These are phyloP conservation scores for Rosa chinensis DNA, from an alignment of 306 rosid genomes.

Conservation along the genomic window DNA sequence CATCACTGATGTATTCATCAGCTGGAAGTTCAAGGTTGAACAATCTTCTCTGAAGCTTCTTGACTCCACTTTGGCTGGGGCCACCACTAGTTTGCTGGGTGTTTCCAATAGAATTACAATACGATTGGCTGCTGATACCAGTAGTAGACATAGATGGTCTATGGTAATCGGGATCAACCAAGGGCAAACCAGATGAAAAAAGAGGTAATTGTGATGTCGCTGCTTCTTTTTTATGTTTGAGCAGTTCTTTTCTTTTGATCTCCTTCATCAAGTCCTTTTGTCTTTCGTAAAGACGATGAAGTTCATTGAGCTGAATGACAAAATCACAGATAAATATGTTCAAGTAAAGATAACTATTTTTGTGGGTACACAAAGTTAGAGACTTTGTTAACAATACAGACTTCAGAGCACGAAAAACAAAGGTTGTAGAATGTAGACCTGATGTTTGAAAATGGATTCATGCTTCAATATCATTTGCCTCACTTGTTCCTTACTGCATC, in stretches of 20 bases:
- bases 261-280: conserved; percentile 50
- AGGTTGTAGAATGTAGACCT: conserved; percentile 20
- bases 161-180: conserved; percentile 21
- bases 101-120: conserved; percentile 25
- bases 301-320: conserved; percentile 43
- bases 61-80: conserved; percentile 15
- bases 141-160: conserved; percentile 24
- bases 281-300: conserved; percentile 46
- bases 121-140: conserved; percentile 24
- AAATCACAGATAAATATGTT: conserved; percentile 1
- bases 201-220: conserved; percentile 29
- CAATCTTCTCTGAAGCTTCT: conserved; percentile 27
- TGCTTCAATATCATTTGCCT: conserved; percentile 39
- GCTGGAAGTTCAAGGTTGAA: conserved; percentile 43
- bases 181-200: conserved; percentile 26
- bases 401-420: background rate
- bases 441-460: conserved; percentile 38
- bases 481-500: conserved; percentile 25
- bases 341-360: background rate
- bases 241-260: conserved; percentile 25
- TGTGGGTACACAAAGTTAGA: background rate
- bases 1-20: conserved; percentile 24
- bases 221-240: conserved; percentile 10
- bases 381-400: background rate
- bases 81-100: conserved; percentile 11